These are phyloP conservation scores for Lachnellula willkommii DNA, from an alignment of 2,329 filamentous ascomycete genomes.

Conservation along the genomic window DNA sequence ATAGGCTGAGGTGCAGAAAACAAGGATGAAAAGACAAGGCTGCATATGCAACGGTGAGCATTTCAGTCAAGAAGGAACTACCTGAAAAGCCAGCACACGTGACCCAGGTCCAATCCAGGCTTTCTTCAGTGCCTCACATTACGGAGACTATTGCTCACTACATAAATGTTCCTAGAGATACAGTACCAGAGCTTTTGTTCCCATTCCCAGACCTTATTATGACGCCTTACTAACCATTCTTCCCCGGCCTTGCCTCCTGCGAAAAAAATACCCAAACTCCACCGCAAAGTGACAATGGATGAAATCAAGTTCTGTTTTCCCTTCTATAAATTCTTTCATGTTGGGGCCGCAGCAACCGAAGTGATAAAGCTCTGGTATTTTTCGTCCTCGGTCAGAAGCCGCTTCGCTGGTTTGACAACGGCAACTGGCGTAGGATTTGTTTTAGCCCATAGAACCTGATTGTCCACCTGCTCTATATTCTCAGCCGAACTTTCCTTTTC, in stretches of 20 bases:
- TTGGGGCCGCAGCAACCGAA: constrained; percentile 10
- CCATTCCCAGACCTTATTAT: not conserved
- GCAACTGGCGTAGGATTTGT: constrained; percentile 16
- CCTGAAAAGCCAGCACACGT: not conserved
- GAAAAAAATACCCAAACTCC: not conserved
- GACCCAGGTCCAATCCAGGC: not conserved
- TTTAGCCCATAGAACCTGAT: constrained; percentile 23
- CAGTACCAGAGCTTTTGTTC: not conserved
- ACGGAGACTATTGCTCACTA: not conserved
- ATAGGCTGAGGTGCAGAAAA: not conserved
- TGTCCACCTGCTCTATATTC: constrained; percentile 13
- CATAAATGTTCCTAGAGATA: not conserved
- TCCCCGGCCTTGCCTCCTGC: not conserved
- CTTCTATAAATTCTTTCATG: not conserved
- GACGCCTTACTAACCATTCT: not conserved
- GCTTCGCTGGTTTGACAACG: constrained; percentile 22
- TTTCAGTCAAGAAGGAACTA: not conserved
- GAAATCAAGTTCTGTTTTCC: not conserved
- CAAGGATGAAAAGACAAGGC: not conserved
- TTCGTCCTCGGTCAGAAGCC: constrained; percentile 38
- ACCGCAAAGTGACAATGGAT: not conserved
- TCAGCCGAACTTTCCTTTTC: constrained; percentile 13
- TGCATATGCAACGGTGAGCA: not conserved
- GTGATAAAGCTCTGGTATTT: constrained; percentile 43
- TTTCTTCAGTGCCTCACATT: not conserved